Conservation (phyloP, 805 yeast genomes). For the Cyberlindnera maritima region DNA sequence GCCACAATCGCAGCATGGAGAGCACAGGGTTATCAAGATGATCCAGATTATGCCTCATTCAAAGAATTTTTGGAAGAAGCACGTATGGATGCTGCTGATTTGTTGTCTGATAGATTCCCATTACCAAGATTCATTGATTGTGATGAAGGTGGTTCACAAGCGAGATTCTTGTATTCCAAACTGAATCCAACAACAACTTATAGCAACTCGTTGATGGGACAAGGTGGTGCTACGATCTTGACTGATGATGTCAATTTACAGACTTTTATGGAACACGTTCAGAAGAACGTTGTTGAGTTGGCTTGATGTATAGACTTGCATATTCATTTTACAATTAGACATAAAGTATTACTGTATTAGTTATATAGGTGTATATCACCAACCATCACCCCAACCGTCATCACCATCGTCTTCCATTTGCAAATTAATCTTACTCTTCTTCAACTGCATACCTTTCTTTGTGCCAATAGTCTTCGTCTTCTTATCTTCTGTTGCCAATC, state of each 20-base stretch:
- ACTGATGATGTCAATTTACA: constrained; percentile 96
- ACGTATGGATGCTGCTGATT: constrained; percentile 85
- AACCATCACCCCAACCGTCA: constrained; percentile 46
- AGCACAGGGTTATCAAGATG: constrained; percentile 90
- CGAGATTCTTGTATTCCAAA: constrained; percentile 91
- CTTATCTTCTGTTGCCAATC: constrained; percentile 18
- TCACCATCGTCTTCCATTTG: constrained; percentile 33
- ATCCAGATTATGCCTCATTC: constrained; percentile 85
- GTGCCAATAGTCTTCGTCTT: constrained; percentile 4
- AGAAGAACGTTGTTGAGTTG: constrained; percentile 72
- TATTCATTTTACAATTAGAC: no score
- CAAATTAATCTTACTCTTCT: constrained; percentile 32
- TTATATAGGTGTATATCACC: constrained; percentile 26
- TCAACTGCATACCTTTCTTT: constrained; percentile 27
- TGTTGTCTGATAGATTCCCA: constrained; percentile 93
- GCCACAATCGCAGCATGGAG: constrained; percentile 95
- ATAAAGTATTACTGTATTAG: no score
- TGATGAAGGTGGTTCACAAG: constrained; percentile 98
- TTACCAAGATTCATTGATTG: constrained; percentile 96
- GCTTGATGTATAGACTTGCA: not conserved
- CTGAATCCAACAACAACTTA: constrained; percentile 91
- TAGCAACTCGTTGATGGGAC: constrained; percentile 39
- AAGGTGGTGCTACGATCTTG: constrained; percentile 74
- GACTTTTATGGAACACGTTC: constrained; percentile 92
- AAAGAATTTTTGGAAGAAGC: constrained; percentile 86